These are phyloP conservation scores for Acidiella bohemica DNA, from an alignment of 495 filamentous ascomycete species.

Conservation along the genomic window DNA sequence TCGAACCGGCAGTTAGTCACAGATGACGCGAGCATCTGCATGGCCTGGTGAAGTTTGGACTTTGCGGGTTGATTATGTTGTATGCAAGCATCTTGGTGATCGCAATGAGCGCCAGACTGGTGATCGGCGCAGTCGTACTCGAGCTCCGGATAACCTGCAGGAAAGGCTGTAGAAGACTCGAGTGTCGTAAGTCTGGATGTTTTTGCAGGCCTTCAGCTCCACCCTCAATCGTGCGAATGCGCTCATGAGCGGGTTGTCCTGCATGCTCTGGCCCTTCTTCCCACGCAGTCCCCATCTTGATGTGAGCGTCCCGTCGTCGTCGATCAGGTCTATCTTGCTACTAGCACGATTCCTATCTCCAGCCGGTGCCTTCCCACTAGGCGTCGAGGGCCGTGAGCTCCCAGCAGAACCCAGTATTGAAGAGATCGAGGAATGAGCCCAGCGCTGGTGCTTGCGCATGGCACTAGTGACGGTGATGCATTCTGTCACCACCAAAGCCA, in stretches of 20 bases:
- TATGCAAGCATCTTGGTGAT: slow-evolving; percentile 97
- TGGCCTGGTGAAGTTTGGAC: slow-evolving; percentile 72
- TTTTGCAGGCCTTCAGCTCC: slow-evolving; percentile 84
- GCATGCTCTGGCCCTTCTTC: slow-evolving; percentile 95
- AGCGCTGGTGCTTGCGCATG: slow-evolving; percentile 94
- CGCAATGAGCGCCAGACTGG: slow-evolving; percentile 83
- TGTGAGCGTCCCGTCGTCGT: slow-evolving; percentile 39
- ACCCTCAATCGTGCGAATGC: slow-evolving; percentile 81
- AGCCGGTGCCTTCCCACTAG: slow-evolving; percentile 1
- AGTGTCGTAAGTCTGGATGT: slow-evolving; percentile 81
- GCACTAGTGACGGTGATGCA: slow-evolving; percentile 96
- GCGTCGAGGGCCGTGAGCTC: slow-evolving; percentile 19
- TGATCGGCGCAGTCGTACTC: slow-evolving; percentile 90
- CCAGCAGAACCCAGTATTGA: slow-evolving; percentile 52
- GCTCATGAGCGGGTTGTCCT: slow-evolving; percentile 94
- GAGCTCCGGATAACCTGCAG: slow-evolving; percentile 94
- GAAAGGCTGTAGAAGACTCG: slow-evolving; percentile 84
- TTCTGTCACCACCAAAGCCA: slow-evolving; percentile 93
- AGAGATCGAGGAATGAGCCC: slow-evolving; percentile 91
- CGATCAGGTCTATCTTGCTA: slow-evolving; percentile 22
- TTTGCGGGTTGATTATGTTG: slow-evolving; percentile 68
- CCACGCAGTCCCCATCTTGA: slow-evolving; percentile 81
- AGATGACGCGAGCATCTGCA: slow-evolving; percentile 87
- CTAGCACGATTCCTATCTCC: slow-evolving; percentile 14
- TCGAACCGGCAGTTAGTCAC: slow-evolving; percentile 98